A percentile compares a stretch with the other conserved stretches of the same genome.
These are phyloP conservation scores for Glebionis coronaria DNA, from an alignment of 129 eudicot genomes.

Conservation along the genomic window DNA sequence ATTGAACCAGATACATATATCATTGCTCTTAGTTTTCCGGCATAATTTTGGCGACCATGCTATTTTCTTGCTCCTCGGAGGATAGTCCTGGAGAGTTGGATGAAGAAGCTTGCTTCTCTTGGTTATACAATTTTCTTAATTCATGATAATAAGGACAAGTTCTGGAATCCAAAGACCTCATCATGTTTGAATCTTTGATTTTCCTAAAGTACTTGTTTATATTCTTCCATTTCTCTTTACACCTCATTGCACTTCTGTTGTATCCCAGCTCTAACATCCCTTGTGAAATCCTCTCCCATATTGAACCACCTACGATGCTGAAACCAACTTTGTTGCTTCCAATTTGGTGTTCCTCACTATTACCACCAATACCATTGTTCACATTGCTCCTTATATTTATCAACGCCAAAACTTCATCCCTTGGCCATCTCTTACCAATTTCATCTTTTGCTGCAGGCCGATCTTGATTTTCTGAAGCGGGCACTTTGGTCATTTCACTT, in stretches of 20 bases:
- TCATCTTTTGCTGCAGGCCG: slow-evolving; percentile 31
- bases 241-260: slow-evolving; percentile 66
- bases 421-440: slow-evolving; percentile 77
- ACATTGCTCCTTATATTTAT: no score
- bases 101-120: slow-evolving; percentile 38
- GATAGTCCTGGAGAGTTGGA: slow-evolving; percentile 16
- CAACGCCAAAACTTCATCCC: slow-evolving; percentile 80
- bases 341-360: slow-evolving; percentile 13
- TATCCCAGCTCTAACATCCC: slow-evolving; percentile 69
- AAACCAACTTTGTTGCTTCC: slow-evolving; percentile 1
- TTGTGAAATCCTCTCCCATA: slow-evolving; percentile 77
- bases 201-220: slow-evolving; percentile 91
- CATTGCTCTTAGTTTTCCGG: slow-evolving; percentile 21
- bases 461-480: slow-evolving; percentile 22
- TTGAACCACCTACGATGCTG: slow-evolving; percentile 25
- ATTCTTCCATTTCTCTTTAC: slow-evolving; percentile 96
- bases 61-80: slow-evolving; percentile 18
- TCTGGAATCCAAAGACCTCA: slow-evolving; percentile 76
- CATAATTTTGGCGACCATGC: not conserved
- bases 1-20: no score
- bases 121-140: slow-evolving; percentile 56
- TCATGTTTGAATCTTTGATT: slow-evolving; percentile 85
- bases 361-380: no score
- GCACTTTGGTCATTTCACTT: slow-evolving; percentile 8
- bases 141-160: slow-evolving; percentile 87